phyloP scores from a whole-genome alignment of 495 filamentous ascomycete species.

The Xylaria venustula region DNA sequence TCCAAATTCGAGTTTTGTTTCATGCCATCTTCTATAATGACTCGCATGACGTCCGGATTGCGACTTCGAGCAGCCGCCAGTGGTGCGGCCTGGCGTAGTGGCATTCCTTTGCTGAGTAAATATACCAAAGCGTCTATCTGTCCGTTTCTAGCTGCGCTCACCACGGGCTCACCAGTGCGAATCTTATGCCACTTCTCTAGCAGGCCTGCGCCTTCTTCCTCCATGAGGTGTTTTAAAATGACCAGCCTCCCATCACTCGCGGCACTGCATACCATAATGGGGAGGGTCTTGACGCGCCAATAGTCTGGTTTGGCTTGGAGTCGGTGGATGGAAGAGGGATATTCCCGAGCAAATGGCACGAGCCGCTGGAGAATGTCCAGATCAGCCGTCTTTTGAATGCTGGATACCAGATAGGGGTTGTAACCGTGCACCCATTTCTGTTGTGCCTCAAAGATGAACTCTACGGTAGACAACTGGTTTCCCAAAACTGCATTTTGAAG shows the following conservation, averaged over 20 bases:
- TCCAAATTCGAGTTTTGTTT: background rate
- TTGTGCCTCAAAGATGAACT: background rate
- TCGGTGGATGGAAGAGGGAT: background rate
- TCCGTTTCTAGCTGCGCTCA: background rate
- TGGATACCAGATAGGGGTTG: background rate
- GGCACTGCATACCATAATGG: background rate
- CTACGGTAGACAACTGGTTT: background rate
- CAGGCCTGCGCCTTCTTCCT: background rate
- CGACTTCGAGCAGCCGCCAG: background rate
- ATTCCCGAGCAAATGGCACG: background rate
- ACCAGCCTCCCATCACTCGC: background rate
- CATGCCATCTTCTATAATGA: background rate
- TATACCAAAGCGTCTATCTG: background rate
- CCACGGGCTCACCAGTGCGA: background rate
- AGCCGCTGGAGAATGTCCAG: constrained; percentile 1
- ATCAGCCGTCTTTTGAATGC: background rate
- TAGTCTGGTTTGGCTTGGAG: background rate
- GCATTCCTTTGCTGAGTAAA: background rate
- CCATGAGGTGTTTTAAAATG: background rate
- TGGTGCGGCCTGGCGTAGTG: background rate
- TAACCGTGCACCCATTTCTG: background rate
- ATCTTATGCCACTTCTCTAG: background rate
- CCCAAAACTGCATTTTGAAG: background rate
- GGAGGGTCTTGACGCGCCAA: background rate
- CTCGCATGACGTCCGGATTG: background rate